Evolutionary conservation across 768 basidiomycete species (phyloP).

Genomic region (Russula olivacea): DNA sequence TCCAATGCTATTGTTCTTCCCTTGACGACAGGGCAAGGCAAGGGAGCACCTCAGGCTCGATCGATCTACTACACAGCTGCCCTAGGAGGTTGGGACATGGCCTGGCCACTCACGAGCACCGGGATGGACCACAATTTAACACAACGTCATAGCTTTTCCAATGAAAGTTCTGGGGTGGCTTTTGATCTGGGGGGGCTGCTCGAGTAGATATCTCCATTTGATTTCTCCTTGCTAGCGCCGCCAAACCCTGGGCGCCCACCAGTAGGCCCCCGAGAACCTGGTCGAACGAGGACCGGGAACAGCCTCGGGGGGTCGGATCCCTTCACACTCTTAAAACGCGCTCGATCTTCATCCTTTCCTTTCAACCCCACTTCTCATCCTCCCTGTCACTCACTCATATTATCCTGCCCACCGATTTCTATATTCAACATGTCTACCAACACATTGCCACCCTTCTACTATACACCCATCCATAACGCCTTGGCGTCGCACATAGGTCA

Average conservation of each 20-base stretch:
- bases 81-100: not conserved
- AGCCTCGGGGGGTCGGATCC: not conserved
- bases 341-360: slow-evolving; percentile 1
- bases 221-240: not conserved
- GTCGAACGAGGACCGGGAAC: slow-evolving; percentile 19
- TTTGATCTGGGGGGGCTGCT: not conserved
- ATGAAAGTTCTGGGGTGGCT: slow-evolving; percentile 13
- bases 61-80: not conserved
- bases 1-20: not conserved
- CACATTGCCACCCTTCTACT: not conserved
- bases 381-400: not conserved
- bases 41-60: not conserved
- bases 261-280: slow-evolving; percentile 9
- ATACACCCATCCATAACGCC: not conserved
- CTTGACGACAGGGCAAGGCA: not conserved
- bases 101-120: not conserved
- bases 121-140: not conserved
- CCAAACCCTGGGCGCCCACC: slow-evolving; percentile 6
- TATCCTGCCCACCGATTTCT: not conserved
- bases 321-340: slow-evolving; percentile 5
- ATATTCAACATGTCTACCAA: not conserved
- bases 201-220: not conserved
- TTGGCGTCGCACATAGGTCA: not conserved
- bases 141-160: not conserved
- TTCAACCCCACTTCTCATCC: slow-evolving; percentile 6